A percentile compares a stretch with the other conserved stretches of the same genome.
phyloP scores from a whole-genome alignment of 1,139 yeast species.

The Candida sojae region DNA sequence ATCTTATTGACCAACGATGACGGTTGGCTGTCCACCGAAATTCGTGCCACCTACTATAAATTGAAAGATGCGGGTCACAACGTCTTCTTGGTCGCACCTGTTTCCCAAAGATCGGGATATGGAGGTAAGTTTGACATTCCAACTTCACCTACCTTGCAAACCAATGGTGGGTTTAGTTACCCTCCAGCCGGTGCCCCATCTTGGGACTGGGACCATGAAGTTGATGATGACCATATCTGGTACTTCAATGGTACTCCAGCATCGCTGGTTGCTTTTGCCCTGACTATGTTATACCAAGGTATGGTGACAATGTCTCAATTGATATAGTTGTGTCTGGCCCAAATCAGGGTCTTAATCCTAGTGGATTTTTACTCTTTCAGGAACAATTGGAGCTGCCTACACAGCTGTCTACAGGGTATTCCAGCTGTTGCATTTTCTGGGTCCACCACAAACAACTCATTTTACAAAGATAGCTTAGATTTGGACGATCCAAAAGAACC shows the following conservation, averaged over 20 bases:
- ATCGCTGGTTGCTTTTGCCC: constrained; percentile 43
- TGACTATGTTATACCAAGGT: constrained; percentile 43
- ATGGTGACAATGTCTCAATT: constrained; percentile 31
- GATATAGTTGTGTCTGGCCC: constrained; percentile 52
- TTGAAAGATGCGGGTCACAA: constrained; percentile 54
- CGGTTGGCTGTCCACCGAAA: constrained; percentile 59
- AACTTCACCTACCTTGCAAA: constrained; percentile 36
- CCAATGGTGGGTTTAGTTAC: constrained; percentile 45
- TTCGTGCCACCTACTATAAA: constrained; percentile 59
- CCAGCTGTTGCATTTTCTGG: constrained; percentile 51
- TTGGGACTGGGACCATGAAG: constrained; percentile 43
- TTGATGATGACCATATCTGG: constrained; percentile 44
- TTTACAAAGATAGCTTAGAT: constrained; percentile 40
- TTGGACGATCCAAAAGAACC: constrained; percentile 31
- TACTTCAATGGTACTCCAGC: constrained; percentile 54
- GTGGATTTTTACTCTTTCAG: constrained; percentile 41
- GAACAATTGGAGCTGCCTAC: constrained; percentile 50
- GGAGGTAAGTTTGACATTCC: constrained; percentile 57
- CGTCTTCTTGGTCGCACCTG: constrained; percentile 60
- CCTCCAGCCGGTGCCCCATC: constrained; percentile 46
- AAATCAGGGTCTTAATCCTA: constrained; percentile 46
- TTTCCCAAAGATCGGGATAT: constrained; percentile 59
- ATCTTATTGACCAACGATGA: constrained; percentile 62
- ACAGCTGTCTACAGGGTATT: constrained; percentile 42
- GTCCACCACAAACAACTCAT: constrained; percentile 44